A percentile compares a stretch with the other conserved stretches of the same genome.
Conservation (phyloP, 2,329 filamentous ascomycete species). For the Monosporascus sp. region DNA sequence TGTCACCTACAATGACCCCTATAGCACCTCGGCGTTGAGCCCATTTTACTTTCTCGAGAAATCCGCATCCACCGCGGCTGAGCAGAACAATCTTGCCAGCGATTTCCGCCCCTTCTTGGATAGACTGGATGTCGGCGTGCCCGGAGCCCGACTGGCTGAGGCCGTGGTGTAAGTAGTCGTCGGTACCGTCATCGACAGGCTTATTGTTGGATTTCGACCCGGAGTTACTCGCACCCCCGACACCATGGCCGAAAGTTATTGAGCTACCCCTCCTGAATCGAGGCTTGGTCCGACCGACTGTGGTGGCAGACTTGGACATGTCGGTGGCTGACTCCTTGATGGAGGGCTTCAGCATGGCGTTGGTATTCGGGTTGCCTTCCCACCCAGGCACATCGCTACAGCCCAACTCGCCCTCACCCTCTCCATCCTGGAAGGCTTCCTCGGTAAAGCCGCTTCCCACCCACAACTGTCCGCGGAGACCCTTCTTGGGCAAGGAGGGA, state of each 20-base stretch:
- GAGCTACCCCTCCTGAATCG: constrained; percentile 30
- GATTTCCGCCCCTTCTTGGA: constrained; percentile 91
- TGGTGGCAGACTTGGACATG: constrained; percentile 23
- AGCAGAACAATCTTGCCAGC: constrained; percentile 87
- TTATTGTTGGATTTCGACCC: constrained; percentile 25
- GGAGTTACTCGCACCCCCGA: constrained; percentile 15
- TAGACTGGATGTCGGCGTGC: constrained; percentile 87
- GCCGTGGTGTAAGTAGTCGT: constrained; percentile 70
- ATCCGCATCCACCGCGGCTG: constrained; percentile 90
- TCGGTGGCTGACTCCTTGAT: constrained; percentile 26
- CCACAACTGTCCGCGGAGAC: constrained; percentile 87
- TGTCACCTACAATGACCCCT: constrained; percentile 89
- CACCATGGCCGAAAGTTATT: constrained; percentile 26
- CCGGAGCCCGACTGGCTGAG: constrained; percentile 32
- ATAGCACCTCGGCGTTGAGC: constrained; percentile 84
- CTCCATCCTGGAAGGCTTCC: constrained; percentile 59
- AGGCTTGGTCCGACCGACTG: constrained; percentile 26
- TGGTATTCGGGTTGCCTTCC: constrained; percentile 49
- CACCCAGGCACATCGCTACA: constrained; percentile 93
- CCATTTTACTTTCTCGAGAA: constrained; percentile 97
- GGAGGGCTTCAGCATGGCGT: constrained; percentile 34
- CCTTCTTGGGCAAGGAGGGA: constrained; percentile 66
- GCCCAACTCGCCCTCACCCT: constrained; percentile 77
- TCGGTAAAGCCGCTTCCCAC: constrained; percentile 89
- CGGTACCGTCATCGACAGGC: constrained; percentile 66